A percentile compares a stretch with the other conserved stretches of the same genome.
Conservation (phyloP, 495 filamentous ascomycete species). For the Penicillium mononematosum region DNA sequence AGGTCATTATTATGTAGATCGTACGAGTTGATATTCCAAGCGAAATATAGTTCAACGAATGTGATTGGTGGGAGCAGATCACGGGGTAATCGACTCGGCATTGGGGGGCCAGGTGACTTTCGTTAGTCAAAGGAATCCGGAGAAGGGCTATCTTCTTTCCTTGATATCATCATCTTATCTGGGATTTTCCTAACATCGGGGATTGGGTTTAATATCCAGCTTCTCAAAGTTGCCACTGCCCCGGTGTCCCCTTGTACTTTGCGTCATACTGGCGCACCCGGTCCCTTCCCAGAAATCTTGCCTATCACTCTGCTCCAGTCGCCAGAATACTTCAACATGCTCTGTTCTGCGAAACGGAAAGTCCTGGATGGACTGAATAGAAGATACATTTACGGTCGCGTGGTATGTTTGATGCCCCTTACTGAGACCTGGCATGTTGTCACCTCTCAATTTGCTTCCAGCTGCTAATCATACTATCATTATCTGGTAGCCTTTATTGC, state of each 20-base stretch:
- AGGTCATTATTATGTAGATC: not conserved
- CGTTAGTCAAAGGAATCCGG: slow-evolving; percentile 8
- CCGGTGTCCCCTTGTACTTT: slow-evolving; percentile 23
- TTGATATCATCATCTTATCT: not conserved
- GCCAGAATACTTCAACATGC: slow-evolving; percentile 35
- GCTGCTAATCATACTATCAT: slow-evolving; percentile 17
- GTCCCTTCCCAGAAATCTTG: slow-evolving; percentile 26
- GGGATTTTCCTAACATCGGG: not conserved
- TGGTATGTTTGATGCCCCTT: slow-evolving; percentile 53
- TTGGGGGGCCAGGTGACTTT: slow-evolving; percentile 12
- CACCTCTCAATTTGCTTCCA: slow-evolving; percentile 1
- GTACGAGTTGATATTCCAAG: not conserved
- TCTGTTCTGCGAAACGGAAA: slow-evolving; percentile 53
- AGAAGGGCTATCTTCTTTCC: not conserved
- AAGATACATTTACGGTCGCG: slow-evolving; percentile 74
- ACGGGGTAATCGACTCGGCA: slow-evolving; percentile 9
- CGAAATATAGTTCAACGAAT: slow-evolving; percentile 4
- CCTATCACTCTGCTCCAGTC: slow-evolving; percentile 19
- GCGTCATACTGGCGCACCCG: slow-evolving; percentile 44
- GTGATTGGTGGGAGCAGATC: slow-evolving; percentile 6
- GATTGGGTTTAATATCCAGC: not conserved
- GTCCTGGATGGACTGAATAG: slow-evolving; percentile 67
- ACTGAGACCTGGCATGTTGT: not conserved
- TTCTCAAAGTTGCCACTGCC: not conserved
- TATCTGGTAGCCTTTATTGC: slow-evolving; percentile 71